Evolutionary conservation across 305 asterid species (phyloP), one percentile per base, ranked within the genome.

Genomic region (Euphrasia arctica): DNA sequence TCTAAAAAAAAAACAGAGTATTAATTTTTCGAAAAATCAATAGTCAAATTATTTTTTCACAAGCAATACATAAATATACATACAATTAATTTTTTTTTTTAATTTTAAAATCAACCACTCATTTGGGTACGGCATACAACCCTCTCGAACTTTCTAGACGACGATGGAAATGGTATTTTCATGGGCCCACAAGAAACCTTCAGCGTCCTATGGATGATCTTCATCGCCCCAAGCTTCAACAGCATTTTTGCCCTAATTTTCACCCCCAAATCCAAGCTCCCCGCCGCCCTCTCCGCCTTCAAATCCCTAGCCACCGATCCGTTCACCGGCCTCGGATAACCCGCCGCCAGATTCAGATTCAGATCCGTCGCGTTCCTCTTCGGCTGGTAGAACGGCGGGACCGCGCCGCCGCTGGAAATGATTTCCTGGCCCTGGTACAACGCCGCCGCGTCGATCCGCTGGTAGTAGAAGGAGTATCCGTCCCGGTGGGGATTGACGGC

Each of bases 381-480:
- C 54, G 54, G 54, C 54, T 49, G 54, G 54, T 49, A 14, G 14
- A 49, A 49, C 25, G 54, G 54, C 22, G 54, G 54, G 9, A 49
- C 13, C 7, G 13, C 14, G 18, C 14, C 7, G 54, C 8, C 6
- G 54, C 22, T 7, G 9, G 54, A 49, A 5, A 49, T 4, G 0
- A 49, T 22, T 4, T 14, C 18, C 7, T 6, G 54, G 54, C 14
- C 25, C 54, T 4, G 7, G 54, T 49, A 49, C 54, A 2, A 12
- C 22, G 25, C 54, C 54, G 18, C 14, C 14, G 54, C 54, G 54
- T 49, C 54, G 18, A 49, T 49, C 4, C 14, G 13, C 22, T 49
- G 22, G 25, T 49, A 49, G 54, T 49, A 14, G 54, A 49, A 49
- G 4, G 54, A 49, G 54, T n/a, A 49, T 13, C 54, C 54, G 13